Evolutionary conservation across 2,329 filamentous ascomycete genomes (phyloP), one percentile per base, ranked within the genome.

Genomic region (Massarina eburnea): DNA sequence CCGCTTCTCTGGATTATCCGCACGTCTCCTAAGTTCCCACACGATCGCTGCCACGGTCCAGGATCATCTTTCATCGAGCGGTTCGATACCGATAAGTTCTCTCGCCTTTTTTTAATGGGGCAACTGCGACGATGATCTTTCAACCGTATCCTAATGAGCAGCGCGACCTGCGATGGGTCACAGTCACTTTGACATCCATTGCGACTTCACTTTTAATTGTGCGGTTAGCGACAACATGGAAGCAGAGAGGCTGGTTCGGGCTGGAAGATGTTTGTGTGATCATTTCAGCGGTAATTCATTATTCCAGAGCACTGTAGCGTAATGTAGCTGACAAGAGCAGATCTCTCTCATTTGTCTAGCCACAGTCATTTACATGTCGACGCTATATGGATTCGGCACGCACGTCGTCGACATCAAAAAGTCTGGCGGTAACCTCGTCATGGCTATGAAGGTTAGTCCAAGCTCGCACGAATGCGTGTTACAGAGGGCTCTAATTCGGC

Each of bases 231-330:
- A 52, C 54, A 1, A 61, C 58, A 20, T 49, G 52, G 19, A 55
- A 50, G 21, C 54, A 59, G 32, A 47, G 58, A 34, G 61, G 61
- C 3, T 62, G 55, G 54, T 45, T 62, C 20, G 61, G 61, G 4
- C 8, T 52, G 5, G 61, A 64, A 38, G 61, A 64, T 32, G 54
- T 19, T 1, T 52, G 62, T 30, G 57, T 64, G 4, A 53, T 60
- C 9, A 32, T 46, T 17, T 45, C 61, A 7, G 51, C 49, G 38
- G 61, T 63, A 40, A 51, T 55, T 43, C 14, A 6, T 27, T n/a
- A n/a, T n/a, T n/a, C 7, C 29, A 9, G 2, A 17, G 30, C 8
- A 18, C 14, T 3, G 12, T 8, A 9, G 3, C 7, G 5, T 22
- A n/a, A 18, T 17, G 15, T 19, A 8, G 14, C 27, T 55, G 39